These are phyloP conservation scores for Candida adriatica DNA, from an alignment of 805 yeast species.

Conservation along the genomic window DNA sequence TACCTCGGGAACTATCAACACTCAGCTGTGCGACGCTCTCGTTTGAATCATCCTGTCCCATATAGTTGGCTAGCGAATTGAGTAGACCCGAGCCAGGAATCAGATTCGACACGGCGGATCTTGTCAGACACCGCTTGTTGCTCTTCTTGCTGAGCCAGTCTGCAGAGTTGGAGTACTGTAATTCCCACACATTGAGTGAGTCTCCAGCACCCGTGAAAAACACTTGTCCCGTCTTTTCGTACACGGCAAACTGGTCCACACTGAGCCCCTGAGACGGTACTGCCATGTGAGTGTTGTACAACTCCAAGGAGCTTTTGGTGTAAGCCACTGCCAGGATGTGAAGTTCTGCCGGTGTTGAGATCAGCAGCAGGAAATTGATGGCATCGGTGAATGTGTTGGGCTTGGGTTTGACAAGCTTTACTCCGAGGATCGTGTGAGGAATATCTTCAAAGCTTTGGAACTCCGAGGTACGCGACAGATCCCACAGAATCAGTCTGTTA, in stretches of 20 bases:
- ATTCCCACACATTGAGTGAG: constrained; percentile 79
- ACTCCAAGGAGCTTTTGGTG: constrained; percentile 45
- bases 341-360: constrained; percentile 76
- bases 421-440: constrained; percentile 68
- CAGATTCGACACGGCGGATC: constrained; percentile 47
- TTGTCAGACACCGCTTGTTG: constrained; percentile 76
- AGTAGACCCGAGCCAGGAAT: constrained; percentile 35
- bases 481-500: constrained; percentile 80
- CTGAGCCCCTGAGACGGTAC: constrained; percentile 76
- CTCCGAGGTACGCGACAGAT: constrained; percentile 55
- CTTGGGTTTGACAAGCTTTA: constrained; percentile 75
- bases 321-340: constrained; percentile 70
- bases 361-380: constrained; percentile 64
- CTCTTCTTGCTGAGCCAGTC: constrained; percentile 85
- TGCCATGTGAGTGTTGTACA: constrained; percentile 77
- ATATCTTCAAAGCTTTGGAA: constrained; percentile 79
- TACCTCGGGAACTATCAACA: constrained; percentile 70
- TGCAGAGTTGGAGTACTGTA: constrained; percentile 74
- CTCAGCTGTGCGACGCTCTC: constrained; percentile 64
- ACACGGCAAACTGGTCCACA: constrained; percentile 53
- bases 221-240: constrained; percentile 65
- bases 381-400: constrained; percentile 71
- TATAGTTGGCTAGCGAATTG: constrained; percentile 28
- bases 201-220: constrained; percentile 80
- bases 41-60: constrained; percentile 19